These are phyloP conservation scores for Cladosporium sp. DNA, from an alignment of 2,329 filamentous ascomycete genomes.

Conservation along the genomic window DNA sequence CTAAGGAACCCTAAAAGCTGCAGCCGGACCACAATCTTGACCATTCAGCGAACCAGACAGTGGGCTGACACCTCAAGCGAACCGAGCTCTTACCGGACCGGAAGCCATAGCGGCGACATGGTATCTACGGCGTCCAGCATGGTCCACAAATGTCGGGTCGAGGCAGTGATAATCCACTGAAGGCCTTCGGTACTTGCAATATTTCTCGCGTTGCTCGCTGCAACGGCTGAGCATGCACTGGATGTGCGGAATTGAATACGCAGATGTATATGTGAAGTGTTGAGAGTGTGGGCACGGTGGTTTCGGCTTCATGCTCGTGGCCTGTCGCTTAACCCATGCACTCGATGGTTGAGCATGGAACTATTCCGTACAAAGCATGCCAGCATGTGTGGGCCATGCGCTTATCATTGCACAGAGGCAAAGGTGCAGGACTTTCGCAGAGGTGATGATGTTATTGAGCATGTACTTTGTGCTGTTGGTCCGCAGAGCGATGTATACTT, in stretches of 20 bases:
- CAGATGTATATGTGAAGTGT: not conserved
- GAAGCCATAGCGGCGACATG: not conserved
- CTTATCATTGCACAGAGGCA: no score
- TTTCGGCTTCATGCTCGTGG: not conserved
- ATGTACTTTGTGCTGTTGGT: no score
- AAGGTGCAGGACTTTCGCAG: no score
- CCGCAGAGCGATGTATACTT: no score
- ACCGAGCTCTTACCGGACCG: not conserved
- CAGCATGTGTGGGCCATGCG: no score
- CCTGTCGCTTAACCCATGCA: not conserved
- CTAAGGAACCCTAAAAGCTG: slow-evolving; percentile 5
- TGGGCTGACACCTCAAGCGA: not conserved
- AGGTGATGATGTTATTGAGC: no score
- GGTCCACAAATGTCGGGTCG: not conserved
- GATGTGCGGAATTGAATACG: no score
- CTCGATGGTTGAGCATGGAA: not conserved
- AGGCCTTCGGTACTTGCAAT: not conserved
- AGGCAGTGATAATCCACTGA: not conserved
- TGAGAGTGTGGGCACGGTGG: not conserved
- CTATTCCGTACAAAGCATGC: not conserved
- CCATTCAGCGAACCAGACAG: not conserved
- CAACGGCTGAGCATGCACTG: no score
- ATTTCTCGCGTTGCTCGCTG: not conserved
- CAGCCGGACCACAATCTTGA: not conserved
- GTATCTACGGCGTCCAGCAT: not conserved